Evolutionary conservation across 257 asterid genomes (phyloP), one percentile per base, ranked within the genome.

Genomic region (Ligustrum vulgare): DNA sequence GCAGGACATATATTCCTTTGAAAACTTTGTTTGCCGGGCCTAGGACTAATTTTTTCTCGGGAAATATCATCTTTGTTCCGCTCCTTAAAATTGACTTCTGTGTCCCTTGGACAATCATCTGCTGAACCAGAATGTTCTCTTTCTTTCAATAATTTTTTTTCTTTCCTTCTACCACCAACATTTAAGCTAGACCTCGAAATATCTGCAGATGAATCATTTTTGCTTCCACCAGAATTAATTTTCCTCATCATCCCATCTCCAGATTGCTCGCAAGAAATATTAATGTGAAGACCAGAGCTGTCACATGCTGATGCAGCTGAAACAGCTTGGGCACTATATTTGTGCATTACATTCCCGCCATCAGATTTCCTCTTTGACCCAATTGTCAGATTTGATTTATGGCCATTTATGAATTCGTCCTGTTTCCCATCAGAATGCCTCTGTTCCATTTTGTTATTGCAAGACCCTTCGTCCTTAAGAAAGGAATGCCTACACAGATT

Each of bases 381-480:
- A 10, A 68, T 47, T 64, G 77, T 72, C 75, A 74, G 78, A 83
- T 77, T 81, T 78, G 79, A 32, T 72, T 78, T 84, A 67, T 75
- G 84, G 72, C 89, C 97, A 80, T 91, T 91, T 82, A 78, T 75
- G 73, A 82, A 54, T 73, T 87, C 86, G 71, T 77, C 80, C 81
- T 72, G 85, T 63, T 73, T 73, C 72, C 68, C 77, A 73, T 79
- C 86, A 76, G 84, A 74, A 71, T 18, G 68, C 70, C 62, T 72
- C 73, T 75, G 81, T 72, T 82, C 84, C 63, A 70, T 82, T 70
- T 69, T 80, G 71, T 51, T 72, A 73, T 76, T 85, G 78, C 43
- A 68, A 39, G 83, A 79, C 62, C 80, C 70, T 70, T 82, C 86
- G 71, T 76, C 81, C 70, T 67, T 75, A 43, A 33, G 36, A 28